Evolutionary conservation across 2,329 filamentous ascomycete genomes (phyloP).

Genomic region (Magnaporthiopsis rhizophila): DNA sequence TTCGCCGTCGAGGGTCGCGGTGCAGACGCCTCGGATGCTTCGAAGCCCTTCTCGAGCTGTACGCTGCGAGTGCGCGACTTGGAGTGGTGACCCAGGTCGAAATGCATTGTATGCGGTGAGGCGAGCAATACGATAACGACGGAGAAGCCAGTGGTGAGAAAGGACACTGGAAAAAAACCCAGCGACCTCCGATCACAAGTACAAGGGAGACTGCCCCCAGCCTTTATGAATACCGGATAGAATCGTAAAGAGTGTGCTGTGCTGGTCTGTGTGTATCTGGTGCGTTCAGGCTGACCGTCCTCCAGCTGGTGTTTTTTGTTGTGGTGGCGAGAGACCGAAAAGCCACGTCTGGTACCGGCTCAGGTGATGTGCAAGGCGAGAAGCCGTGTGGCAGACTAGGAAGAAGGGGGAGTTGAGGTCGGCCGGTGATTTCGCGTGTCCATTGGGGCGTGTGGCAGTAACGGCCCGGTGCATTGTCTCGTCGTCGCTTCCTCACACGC

Average conservation of each 20-base stretch:
- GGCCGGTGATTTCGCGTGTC: neutral
- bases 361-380: neutral
- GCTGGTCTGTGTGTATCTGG: neutral
- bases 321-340: neutral
- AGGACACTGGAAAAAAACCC: neutral
- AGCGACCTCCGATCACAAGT: too few species aligned
- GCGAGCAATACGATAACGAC: neutral
- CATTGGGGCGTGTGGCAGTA: slow-evolving; percentile 2
- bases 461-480: slow-evolving; percentile 8
- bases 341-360: neutral
- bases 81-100: slow-evolving; percentile 34
- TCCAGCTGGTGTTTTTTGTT: neutral
- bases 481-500: slow-evolving; percentile 1
- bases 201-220: slow-evolving; percentile 18
- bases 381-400: neutral
- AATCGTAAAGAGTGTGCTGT: neutral
- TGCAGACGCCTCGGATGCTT: slow-evolving; percentile 12
- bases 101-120: slow-evolving; percentile 21
- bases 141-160: too few species aligned
- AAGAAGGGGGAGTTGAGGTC: neutral
- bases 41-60: slow-evolving; percentile 33
- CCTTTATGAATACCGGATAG: slow-evolving; percentile 9
- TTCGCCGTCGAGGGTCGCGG: slow-evolving; percentile 13
- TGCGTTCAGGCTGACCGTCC: slow-evolving; percentile 10
- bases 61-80: slow-evolving; percentile 40